Conservation (phyloP, 1,284 basidiomycete genomes). For the Leccinum angustisporum region DNA sequence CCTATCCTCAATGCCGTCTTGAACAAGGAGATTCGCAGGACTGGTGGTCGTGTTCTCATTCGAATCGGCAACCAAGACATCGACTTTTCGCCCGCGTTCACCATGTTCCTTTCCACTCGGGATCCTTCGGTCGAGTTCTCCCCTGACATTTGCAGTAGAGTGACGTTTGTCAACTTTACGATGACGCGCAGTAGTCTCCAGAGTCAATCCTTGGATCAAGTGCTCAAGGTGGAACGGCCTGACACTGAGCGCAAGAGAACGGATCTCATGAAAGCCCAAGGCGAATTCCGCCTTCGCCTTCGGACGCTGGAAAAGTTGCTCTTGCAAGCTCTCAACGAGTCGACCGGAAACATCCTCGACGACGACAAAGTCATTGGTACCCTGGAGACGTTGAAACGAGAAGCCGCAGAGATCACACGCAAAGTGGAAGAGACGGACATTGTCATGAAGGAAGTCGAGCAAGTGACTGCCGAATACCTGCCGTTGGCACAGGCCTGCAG, state of each 20-base stretch:
- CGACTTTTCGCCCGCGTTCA: slow-evolving; percentile 98
- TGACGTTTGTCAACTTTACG: slow-evolving; percentile 99
- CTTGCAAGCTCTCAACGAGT: slow-evolving; percentile 95
- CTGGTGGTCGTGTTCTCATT: slow-evolving; percentile 96
- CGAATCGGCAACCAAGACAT: slow-evolving; percentile 99
- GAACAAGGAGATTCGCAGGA: slow-evolving; percentile 94
- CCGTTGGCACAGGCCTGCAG: slow-evolving; percentile 96
- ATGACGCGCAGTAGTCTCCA: slow-evolving; percentile 99
- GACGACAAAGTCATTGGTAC: slow-evolving; percentile 99
- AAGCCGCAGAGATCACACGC: slow-evolving; percentile 93
- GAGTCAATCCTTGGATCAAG: slow-evolving; percentile 96
- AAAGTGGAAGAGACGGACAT: slow-evolving; percentile 98
- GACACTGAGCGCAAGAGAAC: slow-evolving; percentile 96
- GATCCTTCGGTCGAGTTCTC: slow-evolving; percentile 98
- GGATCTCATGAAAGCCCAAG: slow-evolving; percentile 98
- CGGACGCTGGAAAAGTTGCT: slow-evolving; percentile 93
- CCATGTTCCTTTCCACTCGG: slow-evolving; percentile 97
- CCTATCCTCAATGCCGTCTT: slow-evolving; percentile 98
- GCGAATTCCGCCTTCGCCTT: slow-evolving; percentile 94
- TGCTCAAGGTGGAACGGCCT: slow-evolving; percentile 94
- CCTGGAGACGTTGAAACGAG: slow-evolving; percentile 93
- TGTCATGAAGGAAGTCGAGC: slow-evolving; percentile 95
- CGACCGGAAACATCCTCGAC: slow-evolving; percentile 94
- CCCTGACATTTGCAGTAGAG: slow-evolving; percentile 97
- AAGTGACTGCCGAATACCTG: slow-evolving; percentile 93